phyloP scores from a whole-genome alignment of 1,284 basidiomycete genomes.

The Leccinum fuscescens region DNA sequence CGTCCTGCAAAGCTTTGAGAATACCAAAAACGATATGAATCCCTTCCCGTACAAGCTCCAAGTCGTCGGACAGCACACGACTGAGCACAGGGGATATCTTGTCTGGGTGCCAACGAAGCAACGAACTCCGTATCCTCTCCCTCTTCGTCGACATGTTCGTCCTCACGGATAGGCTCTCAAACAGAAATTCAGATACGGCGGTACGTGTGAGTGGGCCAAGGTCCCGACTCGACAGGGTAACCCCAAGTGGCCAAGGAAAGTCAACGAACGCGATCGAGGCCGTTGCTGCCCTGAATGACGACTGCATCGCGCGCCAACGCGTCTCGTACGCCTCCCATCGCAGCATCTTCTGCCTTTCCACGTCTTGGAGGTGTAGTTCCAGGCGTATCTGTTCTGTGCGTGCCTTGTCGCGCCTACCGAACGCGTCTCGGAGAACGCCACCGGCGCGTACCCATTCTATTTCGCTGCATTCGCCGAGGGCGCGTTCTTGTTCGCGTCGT shows the following conservation, averaged over 20 bases:
- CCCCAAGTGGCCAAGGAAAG: conserved; percentile 59
- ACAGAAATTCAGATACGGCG: conserved; percentile 53
- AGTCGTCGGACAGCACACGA: conserved; percentile 51
- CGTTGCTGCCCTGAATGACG: conserved; percentile 13
- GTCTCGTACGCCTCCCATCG: conserved; percentile 53
- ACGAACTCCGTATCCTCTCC: conserved; percentile 55
- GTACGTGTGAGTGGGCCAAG: conserved; percentile 39
- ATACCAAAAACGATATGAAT: conserved; percentile 30
- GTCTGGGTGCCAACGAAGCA: conserved; percentile 75
- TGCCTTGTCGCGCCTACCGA: conserved; percentile 47
- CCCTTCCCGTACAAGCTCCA: conserved; percentile 46
- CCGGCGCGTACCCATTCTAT: conserved; percentile 59
- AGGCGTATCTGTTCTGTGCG: conserved; percentile 40
- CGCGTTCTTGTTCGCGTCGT: conserved; percentile 32
- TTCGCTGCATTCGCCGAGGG: conserved; percentile 42
- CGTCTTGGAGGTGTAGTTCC: conserved; percentile 23
- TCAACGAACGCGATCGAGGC: conserved; percentile 39
- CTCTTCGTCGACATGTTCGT: conserved; percentile 42
- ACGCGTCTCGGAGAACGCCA: conserved; percentile 49
- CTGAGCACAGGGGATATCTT: conserved; percentile 54
- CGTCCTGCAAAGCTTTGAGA: conserved; percentile 30
- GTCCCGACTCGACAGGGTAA: conserved; percentile 25
- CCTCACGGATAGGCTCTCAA: conserved; percentile 45
- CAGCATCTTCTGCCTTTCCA: conserved; percentile 20
- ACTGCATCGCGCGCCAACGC: conserved; percentile 42